Base-by-base conservation (phyloP, 495 filamentous ascomycete species). In the Pyrenula massariospora region DNA sequence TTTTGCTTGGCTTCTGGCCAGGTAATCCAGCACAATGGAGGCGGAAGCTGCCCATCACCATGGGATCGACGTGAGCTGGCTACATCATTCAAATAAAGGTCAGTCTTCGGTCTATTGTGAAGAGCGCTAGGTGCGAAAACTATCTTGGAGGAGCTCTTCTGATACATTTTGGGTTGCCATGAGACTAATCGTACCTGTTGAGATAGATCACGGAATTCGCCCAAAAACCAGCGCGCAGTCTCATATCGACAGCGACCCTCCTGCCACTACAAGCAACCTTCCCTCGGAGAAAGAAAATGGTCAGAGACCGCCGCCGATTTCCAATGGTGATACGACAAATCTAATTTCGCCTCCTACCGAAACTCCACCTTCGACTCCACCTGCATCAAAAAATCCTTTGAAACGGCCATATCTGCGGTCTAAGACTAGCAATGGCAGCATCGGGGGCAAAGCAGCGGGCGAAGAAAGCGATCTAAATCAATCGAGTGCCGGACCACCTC, bases 21-120 rank as follows among this genome's bases (percentile, higher is more conserved):
- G 15, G 5, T 42, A 8, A 8, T 42, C 8, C 5, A 42, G 31
- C 31, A 42, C 15, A 15, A 42, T 42, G 31, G 31, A 5, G 31
- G 31, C 31, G 5, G 31, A 42, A 42, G 31, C 31, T 8, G 31
- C 31, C 15, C 5, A 42, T 15, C 31, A 42, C 15, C 31, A 42
- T 15, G 31, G 31, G 8, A 42, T 86, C 54, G 83, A 86, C 69
- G 82, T 86, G 56, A 80, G 75, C 68, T 86, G 83, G 83, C 75
- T 85, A 52, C 83, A 86, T 68, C 81, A 84, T 62, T 77, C 82
- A 50, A 79, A 79, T 54, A 82, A 76, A 81, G 80, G 83, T 77
- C 62, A 71, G 74, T 64, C 12, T 8, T 42, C 31, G n/a, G n/a
- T n/a, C n/a, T n/a, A n/a, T n/a, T n/a, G n/a, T n/a, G n/a, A n/a